These are phyloP conservation scores for Ceratobasidium theobromae DNA, from an alignment of 1,284 basidiomycete genomes.

Conservation along the genomic window DNA sequence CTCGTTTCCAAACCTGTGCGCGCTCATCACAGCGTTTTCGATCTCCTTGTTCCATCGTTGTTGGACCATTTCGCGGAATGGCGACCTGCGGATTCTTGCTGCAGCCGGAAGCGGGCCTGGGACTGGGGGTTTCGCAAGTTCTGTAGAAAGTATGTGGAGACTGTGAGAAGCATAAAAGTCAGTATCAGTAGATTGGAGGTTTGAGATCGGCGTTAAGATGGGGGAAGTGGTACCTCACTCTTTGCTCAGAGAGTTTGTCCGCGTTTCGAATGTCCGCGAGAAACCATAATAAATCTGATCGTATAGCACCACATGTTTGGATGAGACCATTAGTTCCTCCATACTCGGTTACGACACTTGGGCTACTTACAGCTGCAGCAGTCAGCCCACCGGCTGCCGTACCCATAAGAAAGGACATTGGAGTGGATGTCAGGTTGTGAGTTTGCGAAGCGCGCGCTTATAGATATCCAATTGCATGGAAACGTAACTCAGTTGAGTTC, in stretches of 20 bases:
- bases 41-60: constrained; percentile 25
- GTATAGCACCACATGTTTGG: background rate
- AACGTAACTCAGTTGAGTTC: background rate
- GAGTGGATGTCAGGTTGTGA: background rate
- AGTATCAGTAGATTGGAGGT: background rate
- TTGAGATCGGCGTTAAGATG: no score
- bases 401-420: constrained; percentile 15
- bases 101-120: constrained; percentile 10
- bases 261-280: background rate
- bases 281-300: constrained; percentile 5
- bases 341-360: background rate
- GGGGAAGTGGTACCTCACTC: no score
- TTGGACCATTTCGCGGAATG: constrained; percentile 16
- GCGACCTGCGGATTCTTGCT: constrained; percentile 18
- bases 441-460: background rate
- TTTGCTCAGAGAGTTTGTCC: constrained; percentile 1
- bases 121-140: background rate
- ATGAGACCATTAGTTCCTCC: background rate
- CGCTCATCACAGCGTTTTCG: constrained; percentile 3
- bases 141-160: background rate
- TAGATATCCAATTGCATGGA: no score
- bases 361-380: constrained; percentile 2
- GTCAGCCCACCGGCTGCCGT: constrained; percentile 16
- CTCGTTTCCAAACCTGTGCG: constrained; percentile 6
- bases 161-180: background rate